Base-by-base conservation (phyloP, 257 asterid genomes). In the Gynochthodes officinalis region DNA sequence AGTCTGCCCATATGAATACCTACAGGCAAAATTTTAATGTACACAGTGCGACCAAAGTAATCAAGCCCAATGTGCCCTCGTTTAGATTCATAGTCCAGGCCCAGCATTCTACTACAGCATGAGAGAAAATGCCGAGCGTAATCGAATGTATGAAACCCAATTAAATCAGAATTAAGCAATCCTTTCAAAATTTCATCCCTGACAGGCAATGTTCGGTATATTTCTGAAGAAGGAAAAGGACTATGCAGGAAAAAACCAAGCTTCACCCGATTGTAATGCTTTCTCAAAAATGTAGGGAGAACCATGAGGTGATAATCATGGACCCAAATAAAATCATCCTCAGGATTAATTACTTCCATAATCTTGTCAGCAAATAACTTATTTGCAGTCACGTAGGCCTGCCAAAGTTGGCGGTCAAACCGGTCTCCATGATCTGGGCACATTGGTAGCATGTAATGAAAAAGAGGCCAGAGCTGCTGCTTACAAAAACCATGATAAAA, bases 361-460 rank as follows among this genome's bases (percentile, higher is more conserved):
- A 92, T 82, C 78, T 84, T 90, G 76, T 92, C 98, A 21, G 98
- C 97, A 74, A 92, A 90, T 9, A 84, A 62, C 83, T 87, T 92
- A 76, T 92, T 92, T 13, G 96, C 96, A 43, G 90, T 80, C 50
- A 92, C 98, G 76, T 90, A 90, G 30, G 98, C 90, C 75, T 83
- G 92, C 98, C 98, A 92, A 70, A 88, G 87, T 75, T 82, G 90
- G 70, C 94, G 85, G 53, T 92, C 96, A 79, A 88, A 92, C 55
- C 97, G 94, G 67, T 88, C 98, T 67, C 97, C 98, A 69, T 90
- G 98, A 75, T 90, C 96, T 12, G 94, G 85, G 79, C 88, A 90
- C 87, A 92, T 86, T 43, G 98, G 98, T 28, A 92, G 88, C 98
- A 90, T 88, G 95, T 92, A 92, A 83, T 92, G 98, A 44, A 92